phyloP scores from a whole-genome alignment of 805 yeast species.

The Saturnispora serradocipensis region DNA sequence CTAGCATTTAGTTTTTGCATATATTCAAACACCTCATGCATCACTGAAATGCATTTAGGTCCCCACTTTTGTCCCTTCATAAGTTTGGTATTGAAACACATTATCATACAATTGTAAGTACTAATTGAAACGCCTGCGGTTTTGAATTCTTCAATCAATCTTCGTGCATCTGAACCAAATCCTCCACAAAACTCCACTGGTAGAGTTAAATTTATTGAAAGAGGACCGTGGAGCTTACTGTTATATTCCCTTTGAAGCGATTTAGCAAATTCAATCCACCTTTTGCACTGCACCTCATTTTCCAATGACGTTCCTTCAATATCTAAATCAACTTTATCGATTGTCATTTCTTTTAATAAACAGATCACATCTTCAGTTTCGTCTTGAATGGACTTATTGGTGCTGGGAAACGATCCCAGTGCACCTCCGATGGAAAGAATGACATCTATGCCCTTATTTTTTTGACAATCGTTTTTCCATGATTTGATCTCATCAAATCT shows the following conservation, averaged over 20 bases:
- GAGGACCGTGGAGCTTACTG: neutral
- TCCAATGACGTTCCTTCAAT: slow-evolving; percentile 22
- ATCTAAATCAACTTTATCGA: slow-evolving; percentile 23
- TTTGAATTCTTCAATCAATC: slow-evolving; percentile 13
- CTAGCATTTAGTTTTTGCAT: neutral
- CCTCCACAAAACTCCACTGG: slow-evolving; percentile 25
- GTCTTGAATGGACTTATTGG: slow-evolving; percentile 5
- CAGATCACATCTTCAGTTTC: slow-evolving; percentile 14
- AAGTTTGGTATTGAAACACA: slow-evolving; percentile 26
- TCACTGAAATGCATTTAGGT: slow-evolving; percentile 20
- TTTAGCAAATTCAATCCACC: slow-evolving; percentile 10
- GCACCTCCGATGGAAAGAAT: slow-evolving; percentile 28
- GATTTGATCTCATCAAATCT: slow-evolving; percentile 19
- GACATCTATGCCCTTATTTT: slow-evolving; percentile 14
- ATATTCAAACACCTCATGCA: slow-evolving; percentile 9
- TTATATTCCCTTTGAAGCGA: neutral
- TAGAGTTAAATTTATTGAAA: slow-evolving; percentile 20
- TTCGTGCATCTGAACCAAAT: slow-evolving; percentile 12
- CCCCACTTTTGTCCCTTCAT: slow-evolving; percentile 20
- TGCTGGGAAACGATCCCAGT: slow-evolving; percentile 20
- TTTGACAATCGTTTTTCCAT: slow-evolving; percentile 20
- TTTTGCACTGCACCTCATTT: slow-evolving; percentile 6
- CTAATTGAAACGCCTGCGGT: slow-evolving; percentile 9
- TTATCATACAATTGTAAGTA: slow-evolving; percentile 23
- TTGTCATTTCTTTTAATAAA: slow-evolving; percentile 13